Percentiles rank a stretch among this genome's conserved stretches.
phyloP scores from a whole-genome alignment of 1,139 yeast genomes.

The Pichiaceae sp. region DNA sequence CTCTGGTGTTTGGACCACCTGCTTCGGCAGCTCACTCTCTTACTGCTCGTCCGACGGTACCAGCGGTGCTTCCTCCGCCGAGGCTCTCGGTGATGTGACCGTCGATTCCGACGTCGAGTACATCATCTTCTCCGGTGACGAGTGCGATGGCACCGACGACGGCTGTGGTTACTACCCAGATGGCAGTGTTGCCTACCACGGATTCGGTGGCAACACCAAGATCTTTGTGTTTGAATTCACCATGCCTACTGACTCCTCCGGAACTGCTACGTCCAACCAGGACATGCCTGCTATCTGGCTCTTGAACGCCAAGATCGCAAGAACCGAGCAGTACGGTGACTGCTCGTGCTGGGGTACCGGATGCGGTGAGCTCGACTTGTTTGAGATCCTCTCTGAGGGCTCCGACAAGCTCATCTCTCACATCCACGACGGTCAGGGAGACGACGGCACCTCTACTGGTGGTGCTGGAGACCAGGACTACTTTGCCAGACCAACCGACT shows the following conservation, averaged over 20 bases:
- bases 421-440: constrained; percentile 82
- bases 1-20: constrained; percentile 76
- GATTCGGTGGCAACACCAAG: constrained; percentile 72
- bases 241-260: constrained; percentile 55
- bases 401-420: constrained; percentile 70
- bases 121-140: constrained; percentile 61
- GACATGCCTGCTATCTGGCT: constrained; percentile 98
- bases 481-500: constrained; percentile 72
- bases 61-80: constrained; percentile 52
- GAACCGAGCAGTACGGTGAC: constrained; percentile 84
- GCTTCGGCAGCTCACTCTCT: constrained; percentile 85
- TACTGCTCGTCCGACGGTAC: constrained; percentile 70
- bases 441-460: constrained; percentile 38
- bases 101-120: constrained; percentile 68
- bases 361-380: constrained; percentile 92
- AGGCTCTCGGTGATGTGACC: constrained; percentile 54
- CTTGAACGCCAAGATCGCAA: constrained; percentile 87
- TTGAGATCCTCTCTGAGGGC: constrained; percentile 73
- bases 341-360: constrained; percentile 93
- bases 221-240: constrained; percentile 83
- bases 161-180: constrained; percentile 79
- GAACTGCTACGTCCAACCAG: constrained; percentile 38
- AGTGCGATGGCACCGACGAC: constrained; percentile 47
- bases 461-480: constrained; percentile 90
- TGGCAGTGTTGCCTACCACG: constrained; percentile 88